A percentile compares a stretch with the other conserved stretches of the same genome.
These are phyloP conservation scores for Gelatoporia subvermispora DNA, from an alignment of 768 basidiomycete genomes.

Conservation along the genomic window DNA sequence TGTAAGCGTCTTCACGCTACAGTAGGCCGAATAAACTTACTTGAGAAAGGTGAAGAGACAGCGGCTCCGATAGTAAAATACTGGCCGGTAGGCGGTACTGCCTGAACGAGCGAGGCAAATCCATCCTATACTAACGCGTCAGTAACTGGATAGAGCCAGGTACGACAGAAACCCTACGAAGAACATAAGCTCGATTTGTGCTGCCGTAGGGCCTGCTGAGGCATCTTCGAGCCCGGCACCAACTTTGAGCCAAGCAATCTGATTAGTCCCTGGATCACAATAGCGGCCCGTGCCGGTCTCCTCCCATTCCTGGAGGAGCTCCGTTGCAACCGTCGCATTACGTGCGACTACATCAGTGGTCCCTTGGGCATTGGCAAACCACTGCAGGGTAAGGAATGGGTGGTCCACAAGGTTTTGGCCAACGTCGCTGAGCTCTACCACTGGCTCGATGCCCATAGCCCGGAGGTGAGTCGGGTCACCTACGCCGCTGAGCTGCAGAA, in stretches of 20 bases:
- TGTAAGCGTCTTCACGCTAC: neutral
- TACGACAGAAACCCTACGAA: neutral
- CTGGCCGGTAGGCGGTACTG: constrained; percentile 12
- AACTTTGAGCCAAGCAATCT: constrained; percentile 7
- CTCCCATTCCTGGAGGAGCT: constrained; percentile 10
- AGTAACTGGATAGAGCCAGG: neutral
- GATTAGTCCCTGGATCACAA: neutral
- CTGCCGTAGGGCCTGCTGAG: constrained; percentile 9
- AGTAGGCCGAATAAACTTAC: neutral
- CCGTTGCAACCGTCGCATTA: constrained; percentile 7
- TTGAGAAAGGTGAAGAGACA: constrained; percentile 19
- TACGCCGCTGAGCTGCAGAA: constrained; percentile 53
- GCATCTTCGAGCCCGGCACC: neutral
- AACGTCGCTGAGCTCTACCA: constrained; percentile 44
- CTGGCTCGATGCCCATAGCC: constrained; percentile 41
- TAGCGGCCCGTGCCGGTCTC: constrained; percentile 8
- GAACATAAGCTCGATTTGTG: constrained; percentile 10
- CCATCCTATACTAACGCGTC: constrained; percentile 4
- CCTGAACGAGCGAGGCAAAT: neutral
- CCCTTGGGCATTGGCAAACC: neutral
- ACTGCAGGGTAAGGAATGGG: too few relatives aligned
- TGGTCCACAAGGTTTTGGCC: constrained; percentile 58
- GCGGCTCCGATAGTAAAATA: constrained; percentile 14
- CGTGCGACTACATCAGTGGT: constrained; percentile 7
- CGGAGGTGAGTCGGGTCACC: constrained; percentile 43